A percentile compares a stretch with the other conserved stretches of the same genome.
These are phyloP conservation scores for Monilinia fructigena DNA, from an alignment of 2,329 filamentous ascomycete species.

Conservation along the genomic window DNA sequence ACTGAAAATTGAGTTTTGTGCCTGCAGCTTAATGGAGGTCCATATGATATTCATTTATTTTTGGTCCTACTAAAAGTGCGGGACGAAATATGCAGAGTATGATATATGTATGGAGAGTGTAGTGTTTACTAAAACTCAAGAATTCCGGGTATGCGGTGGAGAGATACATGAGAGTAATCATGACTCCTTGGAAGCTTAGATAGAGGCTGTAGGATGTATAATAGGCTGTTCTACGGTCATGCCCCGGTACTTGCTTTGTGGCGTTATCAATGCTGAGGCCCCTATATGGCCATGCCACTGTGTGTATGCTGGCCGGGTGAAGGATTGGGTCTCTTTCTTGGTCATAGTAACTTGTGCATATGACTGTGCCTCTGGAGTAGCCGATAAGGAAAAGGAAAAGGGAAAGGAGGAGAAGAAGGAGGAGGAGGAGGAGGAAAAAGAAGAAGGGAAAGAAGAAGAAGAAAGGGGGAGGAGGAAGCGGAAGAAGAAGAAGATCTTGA, in stretches of 20 bases:
- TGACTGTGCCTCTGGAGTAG: constrained; percentile 31
- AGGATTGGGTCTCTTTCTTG: constrained; percentile 7
- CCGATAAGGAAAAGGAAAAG: constrained; percentile 16
- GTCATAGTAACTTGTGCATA: not conserved
- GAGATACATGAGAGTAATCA: constrained; percentile 11
- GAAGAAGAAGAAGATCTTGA: constrained; percentile 26
- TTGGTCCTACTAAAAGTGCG: constrained; percentile 24
- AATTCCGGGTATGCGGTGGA: constrained; percentile 18
- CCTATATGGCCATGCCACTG: not conserved
- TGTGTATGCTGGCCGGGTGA: not conserved
- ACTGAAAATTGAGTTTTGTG: constrained; percentile 28
- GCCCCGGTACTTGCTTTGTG: constrained; percentile 20
- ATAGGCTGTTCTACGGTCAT: constrained; percentile 12
- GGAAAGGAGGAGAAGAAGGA: too few relatives aligned
- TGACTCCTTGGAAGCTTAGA: not conserved
- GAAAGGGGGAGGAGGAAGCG: too few relatives aligned
- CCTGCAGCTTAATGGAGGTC: constrained; percentile 28
- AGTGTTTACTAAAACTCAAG: constrained; percentile 7
- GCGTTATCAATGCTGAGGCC: constrained; percentile 15
- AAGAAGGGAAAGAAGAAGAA: too few relatives aligned
- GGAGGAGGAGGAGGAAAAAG: too few relatives aligned
- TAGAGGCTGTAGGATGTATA: constrained; percentile 4
- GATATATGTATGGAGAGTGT: constrained; percentile 5
- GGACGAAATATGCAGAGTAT: constrained; percentile 17
- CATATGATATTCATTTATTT: constrained; percentile 18